Percentiles rank a stretch among this genome's conserved stretches.
Evolutionary conservation across 768 basidiomycete genomes (phyloP).

Genomic region (Nidularia sp.): DNA sequence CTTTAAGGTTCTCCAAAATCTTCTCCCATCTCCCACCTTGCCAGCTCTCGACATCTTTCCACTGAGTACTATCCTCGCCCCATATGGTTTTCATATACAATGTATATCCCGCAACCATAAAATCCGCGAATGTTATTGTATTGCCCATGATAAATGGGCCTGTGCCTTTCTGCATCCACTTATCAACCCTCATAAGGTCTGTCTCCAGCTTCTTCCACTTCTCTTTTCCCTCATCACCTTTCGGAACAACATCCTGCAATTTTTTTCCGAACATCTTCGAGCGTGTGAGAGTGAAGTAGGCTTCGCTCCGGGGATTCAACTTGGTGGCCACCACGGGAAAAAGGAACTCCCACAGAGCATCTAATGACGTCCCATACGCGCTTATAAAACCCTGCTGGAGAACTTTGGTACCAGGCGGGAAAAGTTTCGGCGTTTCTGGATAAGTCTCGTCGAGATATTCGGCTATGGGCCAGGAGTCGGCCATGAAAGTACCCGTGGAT

Average conservation of each 20-base stretch:
- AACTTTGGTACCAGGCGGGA: slow-evolving; percentile 23
- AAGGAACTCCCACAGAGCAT: slow-evolving; percentile 11
- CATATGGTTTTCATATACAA: slow-evolving; percentile 23
- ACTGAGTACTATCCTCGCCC: slow-evolving; percentile 33
- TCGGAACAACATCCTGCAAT: slow-evolving; percentile 29
- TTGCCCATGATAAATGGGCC: slow-evolving; percentile 33
- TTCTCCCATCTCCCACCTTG: slow-evolving; percentile 36
- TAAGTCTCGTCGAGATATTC: slow-evolving; percentile 47
- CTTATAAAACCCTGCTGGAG: slow-evolving; percentile 33
- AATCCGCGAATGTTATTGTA: slow-evolving; percentile 32
- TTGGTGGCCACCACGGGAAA: slow-evolving; percentile 10
- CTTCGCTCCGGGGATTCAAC: slow-evolving; percentile 15
- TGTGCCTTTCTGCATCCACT: slow-evolving; percentile 21
- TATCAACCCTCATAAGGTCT: slow-evolving; percentile 19
- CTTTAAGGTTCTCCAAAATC: slow-evolving; percentile 20
- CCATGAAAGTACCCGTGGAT: slow-evolving; percentile 26
- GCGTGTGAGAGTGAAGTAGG: slow-evolving; percentile 31
- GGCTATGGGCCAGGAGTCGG: slow-evolving; percentile 43
- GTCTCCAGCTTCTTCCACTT: slow-evolving; percentile 33
- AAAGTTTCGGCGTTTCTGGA: slow-evolving; percentile 32
- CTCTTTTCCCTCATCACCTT: slow-evolving; percentile 19
- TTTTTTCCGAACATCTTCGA: slow-evolving; percentile 22
- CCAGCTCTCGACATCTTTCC: slow-evolving; percentile 32
- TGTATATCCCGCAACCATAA: slow-evolving; percentile 26
- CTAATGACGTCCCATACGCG: slow-evolving; percentile 10